A percentile compares a stretch with the other conserved stretches of the same genome.
Evolutionary conservation across 2,329 filamentous ascomycete genomes (phyloP).

Genomic region (Knufia petricola): DNA sequence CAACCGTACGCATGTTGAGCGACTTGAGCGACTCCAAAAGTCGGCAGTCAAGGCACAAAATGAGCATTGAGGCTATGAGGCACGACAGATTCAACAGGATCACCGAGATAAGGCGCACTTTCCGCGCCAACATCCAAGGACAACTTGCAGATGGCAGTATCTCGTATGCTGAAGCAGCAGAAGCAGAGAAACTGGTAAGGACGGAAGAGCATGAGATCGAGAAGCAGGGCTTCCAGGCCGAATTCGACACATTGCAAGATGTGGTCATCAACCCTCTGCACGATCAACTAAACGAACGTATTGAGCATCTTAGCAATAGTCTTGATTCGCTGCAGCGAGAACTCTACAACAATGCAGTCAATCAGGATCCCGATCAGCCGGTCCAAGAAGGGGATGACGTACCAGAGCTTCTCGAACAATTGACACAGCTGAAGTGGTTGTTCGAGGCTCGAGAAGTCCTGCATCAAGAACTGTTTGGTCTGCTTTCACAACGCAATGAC

Average conservation of each 20-base stretch:
- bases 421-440: constrained; percentile 92
- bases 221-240: constrained; percentile 64
- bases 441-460: constrained; percentile 88
- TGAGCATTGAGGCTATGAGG: constrained; percentile 45
- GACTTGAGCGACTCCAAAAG: constrained; percentile 62
- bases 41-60: constrained; percentile 47
- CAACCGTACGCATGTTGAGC: constrained; percentile 61
- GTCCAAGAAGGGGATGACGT: constrained; percentile 94
- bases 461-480: constrained; percentile 73
- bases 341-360: constrained; percentile 62
- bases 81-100: constrained; percentile 43
- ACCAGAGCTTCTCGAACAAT: constrained; percentile 84
- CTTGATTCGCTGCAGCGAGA: constrained; percentile 65
- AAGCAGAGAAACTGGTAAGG: constrained; percentile 66
- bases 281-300: constrained; percentile 65
- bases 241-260: constrained; percentile 77
- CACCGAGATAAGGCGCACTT: constrained; percentile 52
- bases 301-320: constrained; percentile 62
- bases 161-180: constrained; percentile 71
- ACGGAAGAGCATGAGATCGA: constrained; percentile 59
- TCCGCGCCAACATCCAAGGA: constrained; percentile 65
- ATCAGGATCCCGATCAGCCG: constrained; percentile 64
- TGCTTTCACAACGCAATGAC: constrained; percentile 75
- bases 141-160: constrained; percentile 71
- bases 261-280: constrained; percentile 77